Evolutionary conservation across 2,329 filamentous ascomycete species (phyloP).

Genomic region (Phialemoniopsis sp.): DNA sequence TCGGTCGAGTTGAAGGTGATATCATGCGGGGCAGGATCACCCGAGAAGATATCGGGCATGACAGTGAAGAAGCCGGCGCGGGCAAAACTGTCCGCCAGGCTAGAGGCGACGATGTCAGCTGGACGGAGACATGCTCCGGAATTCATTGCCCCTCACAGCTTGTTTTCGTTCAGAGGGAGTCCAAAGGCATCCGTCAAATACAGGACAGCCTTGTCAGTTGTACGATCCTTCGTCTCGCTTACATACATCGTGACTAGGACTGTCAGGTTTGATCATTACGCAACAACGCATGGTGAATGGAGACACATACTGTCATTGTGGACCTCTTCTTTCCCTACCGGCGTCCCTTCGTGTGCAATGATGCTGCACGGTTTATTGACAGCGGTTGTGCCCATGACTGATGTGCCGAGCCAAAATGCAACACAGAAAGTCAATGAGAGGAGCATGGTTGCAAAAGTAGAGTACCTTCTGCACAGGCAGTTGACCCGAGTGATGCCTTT

Average conservation of each 20-base stretch:
- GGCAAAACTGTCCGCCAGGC: conserved; percentile 62
- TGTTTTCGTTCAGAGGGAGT: conserved; percentile 17
- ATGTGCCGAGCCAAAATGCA: too few relatives aligned
- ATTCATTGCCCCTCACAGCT: conserved; percentile 11
- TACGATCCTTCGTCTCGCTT: conserved; percentile 9
- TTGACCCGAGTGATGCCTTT: too few relatives aligned
- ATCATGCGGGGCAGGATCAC: conserved; percentile 42
- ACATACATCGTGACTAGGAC: conserved; percentile 16
- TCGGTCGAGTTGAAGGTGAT: conserved; percentile 32
- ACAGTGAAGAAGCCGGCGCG: conserved; percentile 62
- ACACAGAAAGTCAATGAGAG: too few relatives aligned
- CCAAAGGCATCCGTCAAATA: conserved; percentile 22
- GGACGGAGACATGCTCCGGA: background rate
- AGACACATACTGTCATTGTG: conserved; percentile 12
- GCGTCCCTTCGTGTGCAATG: conserved; percentile 12
- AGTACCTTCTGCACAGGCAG: too few relatives aligned
- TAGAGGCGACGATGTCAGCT: conserved; percentile 2
- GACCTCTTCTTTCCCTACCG: conserved; percentile 10
- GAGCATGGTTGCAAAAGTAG: too few relatives aligned
- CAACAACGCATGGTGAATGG: background rate
- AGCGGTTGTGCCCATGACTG: too few relatives aligned
- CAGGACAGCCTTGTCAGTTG: conserved; percentile 12
- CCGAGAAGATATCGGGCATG: conserved; percentile 63
- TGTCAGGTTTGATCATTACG: background rate
- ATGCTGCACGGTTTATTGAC: too few relatives aligned